Evolutionary conservation across 2,329 filamentous ascomycete genomes (phyloP), one percentile per base, ranked within the genome.

Genomic region (Sporothrix phasma): DNA sequence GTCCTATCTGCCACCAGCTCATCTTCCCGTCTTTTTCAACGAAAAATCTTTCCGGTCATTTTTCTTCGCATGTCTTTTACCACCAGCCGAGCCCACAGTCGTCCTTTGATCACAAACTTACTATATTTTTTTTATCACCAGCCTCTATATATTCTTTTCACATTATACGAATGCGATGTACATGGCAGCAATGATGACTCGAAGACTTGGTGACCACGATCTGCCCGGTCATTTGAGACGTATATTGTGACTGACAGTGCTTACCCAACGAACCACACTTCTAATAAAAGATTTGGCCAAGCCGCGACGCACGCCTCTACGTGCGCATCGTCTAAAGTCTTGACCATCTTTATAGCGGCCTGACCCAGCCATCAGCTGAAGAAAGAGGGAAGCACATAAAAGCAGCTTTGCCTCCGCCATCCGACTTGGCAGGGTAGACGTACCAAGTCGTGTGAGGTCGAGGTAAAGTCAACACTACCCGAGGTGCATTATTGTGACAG

Each of bases 41-140:
- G 26, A 43, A 61, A 26, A n/a, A 24, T 34, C 3, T 60, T 24
- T 37, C 49, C 31, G 41, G 51, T 39, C 39, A 60, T 31, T 31
- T 45, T 60, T 49, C 43, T 61, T 47, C 13, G 19, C 17, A 31
- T 61, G 43, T 61, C 43, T 47, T 61, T 61, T 61, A 17, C 34
- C 29, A 37, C 22, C 13, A 29, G 10, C 54, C 22, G 29, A 58
- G 15, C 37, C 37, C 22, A 5, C 19, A 56, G 24, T 56, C 39
- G 51, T 39, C 7, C 29, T 58, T 58, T 29, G n/a, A 58, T 13
- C 53, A 24, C 53, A 37, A 7, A 24, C 24, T 43, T 29, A 5
- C 19, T 37, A 58, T 59, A 47, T 61, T 39, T 11, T 54, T 34
- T 37, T 60, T 17, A 19, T 47, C 43, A 24, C 19, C 8, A 17